Conservation (phyloP, 192 early-diverging fungal genomes). For the Obelidium mucronatum region DNA sequence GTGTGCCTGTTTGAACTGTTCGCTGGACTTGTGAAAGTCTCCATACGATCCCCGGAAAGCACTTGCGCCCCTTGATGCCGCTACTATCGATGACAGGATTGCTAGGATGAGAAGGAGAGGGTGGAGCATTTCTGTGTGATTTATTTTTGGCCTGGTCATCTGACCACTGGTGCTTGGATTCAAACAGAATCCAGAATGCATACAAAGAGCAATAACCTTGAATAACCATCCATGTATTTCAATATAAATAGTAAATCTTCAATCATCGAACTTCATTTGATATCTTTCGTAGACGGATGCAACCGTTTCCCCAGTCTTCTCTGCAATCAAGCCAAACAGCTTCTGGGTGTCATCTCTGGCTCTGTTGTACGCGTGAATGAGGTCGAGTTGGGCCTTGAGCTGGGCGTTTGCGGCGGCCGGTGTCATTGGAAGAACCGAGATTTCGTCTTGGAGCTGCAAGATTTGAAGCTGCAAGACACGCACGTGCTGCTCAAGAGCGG, state of each 20-base stretch:
- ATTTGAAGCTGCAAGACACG: neutral
- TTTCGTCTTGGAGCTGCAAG: neutral
- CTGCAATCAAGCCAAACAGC: slow-evolving; percentile 30
- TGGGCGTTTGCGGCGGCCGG: neutral
- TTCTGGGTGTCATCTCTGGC: slow-evolving; percentile 26
- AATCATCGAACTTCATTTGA: slow-evolving; percentile 9
- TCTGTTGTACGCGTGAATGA: neutral
- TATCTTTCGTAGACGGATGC: slow-evolving; percentile 6
- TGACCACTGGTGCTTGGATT: neutral
- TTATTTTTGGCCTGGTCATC: neutral
- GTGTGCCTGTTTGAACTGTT: neutral
- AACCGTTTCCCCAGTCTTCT: slow-evolving; percentile 16
- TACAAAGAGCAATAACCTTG: too few species aligned
- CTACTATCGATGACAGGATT: neutral
- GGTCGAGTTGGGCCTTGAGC: slow-evolving; percentile 2
- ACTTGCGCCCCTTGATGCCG: slow-evolving; percentile 16
- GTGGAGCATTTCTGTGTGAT: neutral
- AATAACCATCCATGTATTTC: neutral
- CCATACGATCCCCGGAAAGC: slow-evolving; percentile 11
- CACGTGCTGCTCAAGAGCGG: neutral
- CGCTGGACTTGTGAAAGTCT: neutral
- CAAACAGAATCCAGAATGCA: too few species aligned
- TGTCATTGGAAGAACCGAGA: neutral
- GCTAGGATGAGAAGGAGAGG: neutral
- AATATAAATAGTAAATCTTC: neutral